Evolutionary conservation across 192 early-diverging fungal species (phyloP).

Genomic region (Funneliformis mosseae): DNA sequence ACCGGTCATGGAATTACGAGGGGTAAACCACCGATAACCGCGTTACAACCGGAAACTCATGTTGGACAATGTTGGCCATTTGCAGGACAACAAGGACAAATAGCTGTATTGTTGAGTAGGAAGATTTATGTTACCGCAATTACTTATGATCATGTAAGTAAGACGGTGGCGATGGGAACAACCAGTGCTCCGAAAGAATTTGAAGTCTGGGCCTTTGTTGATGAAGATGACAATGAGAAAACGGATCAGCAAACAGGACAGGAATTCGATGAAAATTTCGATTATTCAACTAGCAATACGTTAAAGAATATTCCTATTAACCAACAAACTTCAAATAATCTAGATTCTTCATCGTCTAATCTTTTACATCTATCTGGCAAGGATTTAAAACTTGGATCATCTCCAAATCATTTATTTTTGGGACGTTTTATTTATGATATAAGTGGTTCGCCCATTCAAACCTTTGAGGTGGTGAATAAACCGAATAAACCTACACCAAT

Average conservation of each 20-base stretch:
- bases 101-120: conserved; percentile 63
- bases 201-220: conserved; percentile 61
- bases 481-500: conserved; percentile 39
- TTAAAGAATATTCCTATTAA: neutral
- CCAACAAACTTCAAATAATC: conserved; percentile 7
- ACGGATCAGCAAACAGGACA: neutral
- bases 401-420: conserved; percentile 21
- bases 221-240: conserved; percentile 12
- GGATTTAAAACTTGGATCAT: conserved; percentile 23
- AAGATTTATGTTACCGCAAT: conserved; percentile 60
- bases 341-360: neutral
- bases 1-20: conserved; percentile 26
- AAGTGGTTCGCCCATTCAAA: conserved; percentile 14
- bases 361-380: neutral
- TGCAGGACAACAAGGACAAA: conserved; percentile 58
- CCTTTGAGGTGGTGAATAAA: conserved; percentile 27
- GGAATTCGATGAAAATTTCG: neutral
- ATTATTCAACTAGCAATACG: neutral
- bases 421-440: conserved; percentile 22
- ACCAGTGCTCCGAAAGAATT: conserved; percentile 65
- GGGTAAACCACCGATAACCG: conserved; percentile 47
- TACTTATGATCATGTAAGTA: conserved; percentile 71
- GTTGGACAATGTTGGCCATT: conserved; percentile 81
- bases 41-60: conserved; percentile 49
- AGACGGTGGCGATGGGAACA: conserved; percentile 56